Conservation (phyloP, 2,329 filamentous ascomycete genomes). For the Periconia digitata region DNA sequence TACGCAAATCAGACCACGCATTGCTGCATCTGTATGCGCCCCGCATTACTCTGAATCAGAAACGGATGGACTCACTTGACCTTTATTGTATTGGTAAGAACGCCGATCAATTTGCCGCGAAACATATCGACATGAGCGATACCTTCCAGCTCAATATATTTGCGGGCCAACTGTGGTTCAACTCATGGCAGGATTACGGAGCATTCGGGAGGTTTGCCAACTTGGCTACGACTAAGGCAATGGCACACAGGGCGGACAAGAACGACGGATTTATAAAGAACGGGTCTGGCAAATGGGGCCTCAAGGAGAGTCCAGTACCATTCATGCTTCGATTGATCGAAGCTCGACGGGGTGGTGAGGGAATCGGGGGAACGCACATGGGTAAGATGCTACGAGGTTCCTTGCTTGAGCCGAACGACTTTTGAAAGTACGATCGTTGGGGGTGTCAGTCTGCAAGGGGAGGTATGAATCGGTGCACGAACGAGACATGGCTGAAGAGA, state of each 20-base stretch:
- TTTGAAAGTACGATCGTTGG: conserved; percentile 14
- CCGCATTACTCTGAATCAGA: conserved; percentile 43
- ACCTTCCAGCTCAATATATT: conserved; percentile 64
- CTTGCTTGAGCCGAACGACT: conserved; percentile 37
- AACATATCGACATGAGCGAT: conserved; percentile 26
- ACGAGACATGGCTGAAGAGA: no score
- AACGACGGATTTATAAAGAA: conserved; percentile 41
- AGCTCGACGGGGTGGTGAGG: conserved; percentile 38
- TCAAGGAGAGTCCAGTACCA: conserved; percentile 45
- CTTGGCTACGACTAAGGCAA: conserved; percentile 38
- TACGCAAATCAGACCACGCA: conserved; percentile 42
- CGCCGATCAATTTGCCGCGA: not conserved
- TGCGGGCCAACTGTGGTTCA: conserved; percentile 67
- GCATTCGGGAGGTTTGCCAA: conserved; percentile 56
- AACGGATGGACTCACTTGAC: conserved; percentile 48
- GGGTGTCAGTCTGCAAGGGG: not conserved
- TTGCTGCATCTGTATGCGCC: conserved; percentile 57
- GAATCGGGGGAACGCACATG: conserved; percentile 49
- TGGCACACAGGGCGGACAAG: conserved; percentile 25
- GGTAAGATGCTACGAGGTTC: conserved; percentile 43
- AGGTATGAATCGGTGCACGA: no score
- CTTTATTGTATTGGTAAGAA: conserved; percentile 45
- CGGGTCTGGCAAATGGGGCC: conserved; percentile 28
- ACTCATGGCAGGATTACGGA: conserved; percentile 56
- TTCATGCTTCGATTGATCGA: conserved; percentile 44